Conservation (phyloP, 1,284 basidiomycete species). For the Pascua sp. region DNA sequence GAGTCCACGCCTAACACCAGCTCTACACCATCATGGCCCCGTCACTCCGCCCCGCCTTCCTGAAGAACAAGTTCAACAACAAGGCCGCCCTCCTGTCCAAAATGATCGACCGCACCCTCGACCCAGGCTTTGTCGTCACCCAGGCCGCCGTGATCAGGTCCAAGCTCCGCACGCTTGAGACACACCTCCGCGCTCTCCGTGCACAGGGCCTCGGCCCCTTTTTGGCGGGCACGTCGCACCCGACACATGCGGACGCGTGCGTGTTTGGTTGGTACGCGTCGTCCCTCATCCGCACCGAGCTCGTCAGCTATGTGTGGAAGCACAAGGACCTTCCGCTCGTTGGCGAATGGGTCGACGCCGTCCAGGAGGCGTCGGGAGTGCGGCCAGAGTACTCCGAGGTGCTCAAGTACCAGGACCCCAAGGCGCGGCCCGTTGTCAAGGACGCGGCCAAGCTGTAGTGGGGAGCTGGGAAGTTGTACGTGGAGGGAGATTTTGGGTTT, state of each 20-base stretch:
- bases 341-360: not conserved
- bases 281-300: not conserved
- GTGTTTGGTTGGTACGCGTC: slow-evolving; percentile 14
- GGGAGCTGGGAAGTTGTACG: too few relatives aligned
- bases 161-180: slow-evolving; percentile 3
- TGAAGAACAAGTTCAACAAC: slow-evolving; percentile 23
- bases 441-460: too few relatives aligned
- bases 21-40: too few relatives aligned
- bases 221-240: slow-evolving; percentile 8
- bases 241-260: slow-evolving; percentile 15
- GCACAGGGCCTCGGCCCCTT: slow-evolving; percentile 6
- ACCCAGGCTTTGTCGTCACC: slow-evolving; percentile 3
- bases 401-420: too few relatives aligned
- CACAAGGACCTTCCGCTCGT: slow-evolving; percentile 10
- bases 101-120: not conserved
- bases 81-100: slow-evolving; percentile 9
- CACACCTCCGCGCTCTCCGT: not conserved
- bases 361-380: not conserved
- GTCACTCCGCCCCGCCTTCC: slow-evolving; percentile 7
- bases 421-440: too few relatives aligned
- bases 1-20: too few relatives aligned
- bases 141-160: not conserved
- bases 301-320: slow-evolving; percentile 3
- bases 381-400: too few relatives aligned
- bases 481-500: too few relatives aligned